These are phyloP conservation scores for Trichoderma sp. DNA, from an alignment of 2,329 filamentous ascomycete genomes.

Conservation along the genomic window DNA sequence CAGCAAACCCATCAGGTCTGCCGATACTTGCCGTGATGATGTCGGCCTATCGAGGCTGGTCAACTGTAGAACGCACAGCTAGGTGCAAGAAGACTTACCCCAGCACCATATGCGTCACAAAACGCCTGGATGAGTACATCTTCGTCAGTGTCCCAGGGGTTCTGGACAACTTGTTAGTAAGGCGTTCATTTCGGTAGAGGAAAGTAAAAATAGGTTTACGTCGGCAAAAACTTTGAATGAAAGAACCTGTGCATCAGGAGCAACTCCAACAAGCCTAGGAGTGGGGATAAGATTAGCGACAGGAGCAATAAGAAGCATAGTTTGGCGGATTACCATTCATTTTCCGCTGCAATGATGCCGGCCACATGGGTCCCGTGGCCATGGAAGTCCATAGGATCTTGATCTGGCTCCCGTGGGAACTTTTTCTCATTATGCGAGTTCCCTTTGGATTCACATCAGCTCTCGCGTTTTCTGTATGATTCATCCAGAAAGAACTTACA, in stretches of 20 bases:
- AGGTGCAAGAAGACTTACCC: constrained; percentile 30
- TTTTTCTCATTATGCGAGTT: constrained; percentile 35
- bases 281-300: not conserved
- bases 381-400: constrained; percentile 30
- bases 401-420: constrained; percentile 38
- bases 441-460: constrained; percentile 29
- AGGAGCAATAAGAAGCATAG: not conserved
- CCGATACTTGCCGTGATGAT: constrained; percentile 48
- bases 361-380: constrained; percentile 41
- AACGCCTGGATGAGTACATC: constrained; percentile 41
- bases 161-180: constrained; percentile 26
- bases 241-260: constrained; percentile 47
- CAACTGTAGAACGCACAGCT: not conserved
- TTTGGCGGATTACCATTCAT: constrained; percentile 34
- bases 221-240: constrained; percentile 48
- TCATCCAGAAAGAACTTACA: constrained; percentile 32
- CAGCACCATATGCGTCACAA: constrained; percentile 41
- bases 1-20: constrained; percentile 41
- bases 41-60: constrained; percentile 39
- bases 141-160: constrained; percentile 38
- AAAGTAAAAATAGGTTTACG: constrained; percentile 25
- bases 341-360: constrained; percentile 52
- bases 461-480: no score
- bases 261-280: constrained; percentile 46
- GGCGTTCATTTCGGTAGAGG: not conserved